Base-by-base conservation (phyloP, 129 eudicot species). In the Chrysanthemum lavandulifolium region DNA sequence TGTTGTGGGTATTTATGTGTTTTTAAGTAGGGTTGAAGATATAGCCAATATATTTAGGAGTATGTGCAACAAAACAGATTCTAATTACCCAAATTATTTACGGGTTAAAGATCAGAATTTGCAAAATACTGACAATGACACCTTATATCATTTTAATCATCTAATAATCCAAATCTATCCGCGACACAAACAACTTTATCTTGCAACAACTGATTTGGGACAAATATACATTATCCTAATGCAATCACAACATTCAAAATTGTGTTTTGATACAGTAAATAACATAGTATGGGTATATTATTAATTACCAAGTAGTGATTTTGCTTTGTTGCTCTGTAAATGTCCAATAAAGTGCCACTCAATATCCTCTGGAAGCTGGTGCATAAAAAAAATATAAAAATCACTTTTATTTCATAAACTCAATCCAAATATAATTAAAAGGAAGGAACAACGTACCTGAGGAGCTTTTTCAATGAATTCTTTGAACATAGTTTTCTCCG, bases 271-370 rank as follows among this genome's bases (percentile, higher is more conserved):
- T 40, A 40, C 47, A 7, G 47, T 40, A 6, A 40, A 40, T 6
- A 40, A 40, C 47, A 40, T 10, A 40, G 18, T 25, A 1, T 13
- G 40, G 48, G n/a, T n/a, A n/a, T n/a, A 61, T 21, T 23, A 25
- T 19, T 85, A 93, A 18, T 19, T 85, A 93, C 98, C 82, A 40
- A 94, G 72, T 31, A 94, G 86, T 5, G 96, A 57, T 67, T 94
- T 94, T 25, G 84, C 93, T 88, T 94, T 94, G 67, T 94, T 94
- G 88, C 93, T 90, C 84, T 94, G 98, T 86, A 94, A 84, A 73
- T 94, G 90, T 73, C 98, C 98, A 52, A 94, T 81, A 80, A 87
- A 94, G 79, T 94, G 98, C 98, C 96, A 94, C 48, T 84, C 83
- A 49, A 94, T 94, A 49, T 90, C 98, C 65, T 86, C 81, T 0